phyloP scores from a whole-genome alignment of 768 basidiomycete genomes.

The Pleurotus salmoneostramineus region DNA sequence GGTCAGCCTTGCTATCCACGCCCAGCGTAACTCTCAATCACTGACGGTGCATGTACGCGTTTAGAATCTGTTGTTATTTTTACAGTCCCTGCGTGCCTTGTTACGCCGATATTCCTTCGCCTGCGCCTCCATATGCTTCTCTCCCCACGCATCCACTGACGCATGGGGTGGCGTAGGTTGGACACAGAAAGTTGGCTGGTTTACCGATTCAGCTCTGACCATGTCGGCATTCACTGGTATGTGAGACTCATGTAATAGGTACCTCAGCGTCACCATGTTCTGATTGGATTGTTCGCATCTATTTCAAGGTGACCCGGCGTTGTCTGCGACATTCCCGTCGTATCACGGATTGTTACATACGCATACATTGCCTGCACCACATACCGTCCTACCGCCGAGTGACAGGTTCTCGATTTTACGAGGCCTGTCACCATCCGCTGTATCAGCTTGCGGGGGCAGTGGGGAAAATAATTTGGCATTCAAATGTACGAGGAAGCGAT shows the following conservation, averaged over 20 bases:
- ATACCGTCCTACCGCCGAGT: conserved; percentile 72
- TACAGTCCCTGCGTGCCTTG: conserved; percentile 61
- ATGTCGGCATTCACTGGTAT: conserved; percentile 78
- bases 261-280: not conserved
- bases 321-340: conserved; percentile 70
- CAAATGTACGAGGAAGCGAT: conserved; percentile 82
- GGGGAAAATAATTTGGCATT: conserved; percentile 97
- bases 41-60: not conserved
- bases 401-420: conserved; percentile 82
- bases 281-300: not conserved
- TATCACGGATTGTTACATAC: conserved; percentile 86
- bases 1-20: conserved; percentile 33
- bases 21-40: not conserved
- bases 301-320: conserved; percentile 66
- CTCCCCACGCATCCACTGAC: conserved; percentile 58
- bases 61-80: conserved; percentile 69
- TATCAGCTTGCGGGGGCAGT: conserved; percentile 46
- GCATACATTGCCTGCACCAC: conserved; percentile 70
- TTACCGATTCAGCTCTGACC: conserved; percentile 70
- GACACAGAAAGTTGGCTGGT: conserved; percentile 77
- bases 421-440: conserved; percentile 60
- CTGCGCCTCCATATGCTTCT: conserved; percentile 67
- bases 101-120: conserved; percentile 54
- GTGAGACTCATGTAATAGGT: conserved; percentile 18
- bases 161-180: conserved; percentile 64